These are phyloP conservation scores for Pontederia paniculata DNA, from an alignment of 176 grass and related monocot species.

Conservation along the genomic window DNA sequence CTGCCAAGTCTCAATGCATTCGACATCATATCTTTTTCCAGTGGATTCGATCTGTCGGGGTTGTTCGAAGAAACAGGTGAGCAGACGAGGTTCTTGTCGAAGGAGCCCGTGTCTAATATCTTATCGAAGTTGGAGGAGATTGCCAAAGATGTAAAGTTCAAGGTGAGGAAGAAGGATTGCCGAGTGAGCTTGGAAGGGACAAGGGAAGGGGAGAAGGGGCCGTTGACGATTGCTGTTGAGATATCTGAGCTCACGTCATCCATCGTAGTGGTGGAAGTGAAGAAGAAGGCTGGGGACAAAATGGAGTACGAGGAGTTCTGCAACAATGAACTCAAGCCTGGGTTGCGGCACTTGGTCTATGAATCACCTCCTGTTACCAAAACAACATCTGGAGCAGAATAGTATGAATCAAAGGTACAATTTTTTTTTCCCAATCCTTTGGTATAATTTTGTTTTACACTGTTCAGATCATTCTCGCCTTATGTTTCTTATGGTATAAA, in stretches of 20 bases:
- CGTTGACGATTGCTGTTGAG: constrained; percentile 73
- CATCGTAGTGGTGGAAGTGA: constrained; percentile 85
- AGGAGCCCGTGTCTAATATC: constrained; percentile 48
- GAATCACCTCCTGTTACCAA: constrained; percentile 19
- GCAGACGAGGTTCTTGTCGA: constrained; percentile 73
- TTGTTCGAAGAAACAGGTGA: constrained; percentile 79
- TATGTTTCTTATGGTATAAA: no score
- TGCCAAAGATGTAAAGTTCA: constrained; percentile 63
- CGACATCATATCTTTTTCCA: constrained; percentile 95
- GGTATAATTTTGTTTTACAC: no score
- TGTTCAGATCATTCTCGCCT: no score
- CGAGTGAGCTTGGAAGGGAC: constrained; percentile 88
- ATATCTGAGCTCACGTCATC: constrained; percentile 87
- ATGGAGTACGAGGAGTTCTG: constrained; percentile 94
- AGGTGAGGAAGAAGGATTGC: constrained; percentile 67
- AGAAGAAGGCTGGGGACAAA: constrained; percentile 76
- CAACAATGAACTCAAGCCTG: constrained; percentile 77
- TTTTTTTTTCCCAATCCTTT: background rate
- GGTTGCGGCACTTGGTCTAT: constrained; percentile 60
- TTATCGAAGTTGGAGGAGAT: constrained; percentile 85
- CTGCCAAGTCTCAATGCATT: constrained; percentile 82
- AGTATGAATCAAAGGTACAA: background rate
- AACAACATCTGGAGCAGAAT: background rate
- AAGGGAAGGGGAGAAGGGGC: constrained; percentile 75
- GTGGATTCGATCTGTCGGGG: constrained; percentile 73